Evolutionary conservation across 192 early-diverging fungal genomes (phyloP).

Genomic region (Cetraspora pellucida): DNA sequence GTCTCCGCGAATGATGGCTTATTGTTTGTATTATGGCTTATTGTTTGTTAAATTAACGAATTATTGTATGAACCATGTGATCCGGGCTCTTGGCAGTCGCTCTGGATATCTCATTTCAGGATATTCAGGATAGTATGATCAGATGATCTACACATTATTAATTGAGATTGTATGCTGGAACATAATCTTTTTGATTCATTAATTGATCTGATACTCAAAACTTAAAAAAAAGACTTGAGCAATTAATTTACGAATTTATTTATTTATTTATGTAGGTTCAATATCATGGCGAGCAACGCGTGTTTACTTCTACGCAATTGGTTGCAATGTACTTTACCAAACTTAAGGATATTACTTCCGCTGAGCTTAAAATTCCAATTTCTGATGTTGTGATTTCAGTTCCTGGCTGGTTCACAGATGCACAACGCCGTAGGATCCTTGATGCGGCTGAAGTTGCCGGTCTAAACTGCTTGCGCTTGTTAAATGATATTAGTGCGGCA

Average conservation of each 20-base stretch:
- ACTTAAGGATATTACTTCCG: conserved; percentile 85
- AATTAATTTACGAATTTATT: not conserved
- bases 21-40: no score
- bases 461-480: conserved; percentile 85
- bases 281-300: conserved; percentile 75
- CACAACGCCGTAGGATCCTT: conserved; percentile 85
- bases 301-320: conserved; percentile 88
- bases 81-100: no score
- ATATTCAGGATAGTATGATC: not conserved
- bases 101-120: no score
- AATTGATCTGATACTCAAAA: not conserved
- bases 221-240: not conserved
- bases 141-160: not conserved
- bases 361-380: conserved; percentile 81
- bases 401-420: conserved; percentile 94
- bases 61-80: no score
- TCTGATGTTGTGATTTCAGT: conserved; percentile 93
- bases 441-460: conserved; percentile 87
- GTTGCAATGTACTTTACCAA: conserved; percentile 93
- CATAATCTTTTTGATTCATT: no score
- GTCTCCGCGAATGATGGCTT: no score
- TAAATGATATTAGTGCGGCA: conserved; percentile 92
- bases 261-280: conserved; percentile 58
- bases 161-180: no score
- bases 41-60: not conserved